phyloP scores from a whole-genome alignment of 1,139 yeast species.

The Candida tunisiensis region DNA sequence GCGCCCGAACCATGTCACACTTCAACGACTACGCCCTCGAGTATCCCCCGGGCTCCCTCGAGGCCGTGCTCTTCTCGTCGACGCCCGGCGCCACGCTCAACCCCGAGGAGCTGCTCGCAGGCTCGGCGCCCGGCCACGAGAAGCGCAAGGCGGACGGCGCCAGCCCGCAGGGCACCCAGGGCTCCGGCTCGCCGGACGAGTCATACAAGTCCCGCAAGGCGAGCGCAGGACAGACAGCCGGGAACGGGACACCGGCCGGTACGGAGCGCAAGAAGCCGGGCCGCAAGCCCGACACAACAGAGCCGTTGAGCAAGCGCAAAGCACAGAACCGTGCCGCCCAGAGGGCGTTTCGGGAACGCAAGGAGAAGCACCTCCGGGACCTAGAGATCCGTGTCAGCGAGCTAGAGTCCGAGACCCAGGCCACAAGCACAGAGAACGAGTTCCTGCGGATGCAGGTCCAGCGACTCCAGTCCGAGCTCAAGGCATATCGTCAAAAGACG shows the following conservation, averaged over 20 bases:
- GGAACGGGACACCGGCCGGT: too few relatives aligned
- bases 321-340: slow-evolving; percentile 98
- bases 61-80: too few relatives aligned
- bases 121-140: slow-evolving; percentile 1
- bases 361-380: slow-evolving; percentile 74
- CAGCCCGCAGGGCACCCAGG: background rate
- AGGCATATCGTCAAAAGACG: slow-evolving; percentile 38
- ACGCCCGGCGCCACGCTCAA: slow-evolving; percentile 2
- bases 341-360: slow-evolving; percentile 88
- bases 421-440: slow-evolving; percentile 52
- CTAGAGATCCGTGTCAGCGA: slow-evolving; percentile 60
- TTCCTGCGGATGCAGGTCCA: slow-evolving; percentile 63
- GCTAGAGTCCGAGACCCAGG: slow-evolving; percentile 54
- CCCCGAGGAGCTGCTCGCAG: slow-evolving; percentile 1
- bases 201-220: background rate
- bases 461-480: slow-evolving; percentile 54
- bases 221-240: background rate
- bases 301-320: slow-evolving; percentile 73
- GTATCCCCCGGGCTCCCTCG: too few relatives aligned
- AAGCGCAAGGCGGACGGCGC: slow-evolving; percentile 1
- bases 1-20: too few relatives aligned
- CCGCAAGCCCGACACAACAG: slow-evolving; percentile 62
- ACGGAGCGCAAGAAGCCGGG: slow-evolving; percentile 30
- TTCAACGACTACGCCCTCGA: too few relatives aligned
- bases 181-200: background rate